These are phyloP conservation scores for Nemania sp. DNA, from an alignment of 2,329 filamentous ascomycete species.

Conservation along the genomic window DNA sequence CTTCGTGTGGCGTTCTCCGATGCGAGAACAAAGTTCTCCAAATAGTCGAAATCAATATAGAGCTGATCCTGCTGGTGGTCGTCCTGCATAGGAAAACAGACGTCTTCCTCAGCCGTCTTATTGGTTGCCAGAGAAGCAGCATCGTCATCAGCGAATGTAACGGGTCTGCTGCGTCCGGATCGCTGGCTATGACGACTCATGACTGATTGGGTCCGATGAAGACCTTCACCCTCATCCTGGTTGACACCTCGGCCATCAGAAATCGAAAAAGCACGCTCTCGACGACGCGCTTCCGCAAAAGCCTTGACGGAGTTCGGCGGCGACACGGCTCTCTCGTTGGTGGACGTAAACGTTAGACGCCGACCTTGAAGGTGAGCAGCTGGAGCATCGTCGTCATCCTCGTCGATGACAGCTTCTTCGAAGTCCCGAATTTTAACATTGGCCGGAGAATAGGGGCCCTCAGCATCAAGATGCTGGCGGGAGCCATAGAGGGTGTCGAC, in stretches of 20 bases:
- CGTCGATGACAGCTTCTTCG: constrained; percentile 82
- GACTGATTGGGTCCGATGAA: constrained; percentile 74
- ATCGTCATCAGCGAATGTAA: constrained; percentile 63
- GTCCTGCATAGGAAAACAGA: constrained; percentile 83
- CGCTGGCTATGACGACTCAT: constrained; percentile 62
- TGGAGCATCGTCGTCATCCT: constrained; percentile 62
- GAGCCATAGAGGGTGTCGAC: constrained; percentile 70
- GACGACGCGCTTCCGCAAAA: constrained; percentile 87
- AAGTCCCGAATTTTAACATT: constrained; percentile 72
- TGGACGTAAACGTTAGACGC: constrained; percentile 61
- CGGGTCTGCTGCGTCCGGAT: constrained; percentile 52
- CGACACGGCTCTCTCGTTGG: constrained; percentile 70
- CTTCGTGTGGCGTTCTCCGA: constrained; percentile 56
- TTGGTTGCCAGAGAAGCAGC: constrained; percentile 64
- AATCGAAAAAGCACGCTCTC: constrained; percentile 72
- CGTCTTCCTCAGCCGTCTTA: constrained; percentile 80
- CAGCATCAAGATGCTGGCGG: constrained; percentile 48
- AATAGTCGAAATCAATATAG: constrained; percentile 87
- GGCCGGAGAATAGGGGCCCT: constrained; percentile 46
- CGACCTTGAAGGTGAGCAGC: constrained; percentile 52
- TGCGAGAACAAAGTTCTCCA: constrained; percentile 83
- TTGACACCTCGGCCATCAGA: constrained; percentile 50
- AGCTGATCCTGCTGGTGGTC: constrained; percentile 72
- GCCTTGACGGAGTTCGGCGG: constrained; percentile 98
- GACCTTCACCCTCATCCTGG: constrained; percentile 55